Percentiles rank a stretch among this genome's conserved stretches.
Conservation (phyloP, 2,329 filamentous ascomycete genomes). For the Calonectria multiphialidica region DNA sequence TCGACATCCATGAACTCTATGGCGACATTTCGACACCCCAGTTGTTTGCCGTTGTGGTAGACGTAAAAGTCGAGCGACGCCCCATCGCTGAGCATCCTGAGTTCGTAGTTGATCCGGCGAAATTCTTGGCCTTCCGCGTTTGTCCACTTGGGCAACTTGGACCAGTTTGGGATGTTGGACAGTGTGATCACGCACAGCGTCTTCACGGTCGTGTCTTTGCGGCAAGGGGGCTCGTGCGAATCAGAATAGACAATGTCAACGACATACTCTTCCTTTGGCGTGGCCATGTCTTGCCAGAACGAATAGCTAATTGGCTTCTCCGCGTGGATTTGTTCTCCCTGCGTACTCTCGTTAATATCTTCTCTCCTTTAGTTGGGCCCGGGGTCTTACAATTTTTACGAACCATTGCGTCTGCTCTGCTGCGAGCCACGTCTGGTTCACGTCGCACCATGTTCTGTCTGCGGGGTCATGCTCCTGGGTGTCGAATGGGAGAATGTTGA, state of each 20-base stretch:
- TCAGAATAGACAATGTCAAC: conserved; percentile 28
- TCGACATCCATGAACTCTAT: conserved; percentile 32
- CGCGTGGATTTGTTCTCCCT: conserved; percentile 33
- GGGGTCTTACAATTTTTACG: conserved; percentile 33
- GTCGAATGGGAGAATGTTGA: conserved; percentile 30
- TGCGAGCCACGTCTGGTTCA: conserved; percentile 28
- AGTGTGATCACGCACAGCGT: conserved; percentile 35
- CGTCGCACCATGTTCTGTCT: conserved; percentile 36
- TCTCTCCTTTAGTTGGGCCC: neutral
- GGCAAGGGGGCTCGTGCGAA: conserved; percentile 15
- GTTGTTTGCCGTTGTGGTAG: conserved; percentile 27
- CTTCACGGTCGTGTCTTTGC: conserved; percentile 22
- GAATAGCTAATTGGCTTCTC: neutral
- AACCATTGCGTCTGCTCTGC: conserved; percentile 48
- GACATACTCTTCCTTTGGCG: conserved; percentile 1
- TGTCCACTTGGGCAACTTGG: conserved; percentile 25
- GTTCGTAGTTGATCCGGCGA: conserved; percentile 30
- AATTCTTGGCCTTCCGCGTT: conserved; percentile 30
- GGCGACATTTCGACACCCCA: conserved; percentile 37
- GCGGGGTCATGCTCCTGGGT: conserved; percentile 15
- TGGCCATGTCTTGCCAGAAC: conserved; percentile 28
- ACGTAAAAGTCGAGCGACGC: conserved; percentile 41
- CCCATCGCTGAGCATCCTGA: conserved; percentile 42
- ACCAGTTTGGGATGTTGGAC: conserved; percentile 23
- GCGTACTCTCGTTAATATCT: neutral